Evolutionary conservation across 306 rosid genomes (phyloP).

Genomic region (Comarum palustre): DNA sequence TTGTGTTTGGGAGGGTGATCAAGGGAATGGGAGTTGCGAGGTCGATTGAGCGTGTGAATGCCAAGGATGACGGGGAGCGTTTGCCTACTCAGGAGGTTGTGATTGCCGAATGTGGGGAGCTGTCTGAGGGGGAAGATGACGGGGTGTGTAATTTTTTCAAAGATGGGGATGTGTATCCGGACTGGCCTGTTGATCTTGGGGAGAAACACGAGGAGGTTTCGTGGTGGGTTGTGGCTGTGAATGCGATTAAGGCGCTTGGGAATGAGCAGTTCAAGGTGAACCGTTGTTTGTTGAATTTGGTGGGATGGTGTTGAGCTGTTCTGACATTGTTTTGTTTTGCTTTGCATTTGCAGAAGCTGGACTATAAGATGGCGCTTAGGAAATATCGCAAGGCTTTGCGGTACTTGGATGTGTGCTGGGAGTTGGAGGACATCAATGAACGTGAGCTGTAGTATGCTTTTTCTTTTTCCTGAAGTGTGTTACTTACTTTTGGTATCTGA

Average conservation of each 20-base stretch:
- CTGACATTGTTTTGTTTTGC: neutral
- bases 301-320: neutral
- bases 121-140: constrained; percentile 57
- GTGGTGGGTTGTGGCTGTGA: constrained; percentile 73
- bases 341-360: constrained; percentile 50
- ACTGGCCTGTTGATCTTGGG: constrained; percentile 71
- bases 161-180: constrained; percentile 67
- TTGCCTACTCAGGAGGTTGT: constrained; percentile 43
- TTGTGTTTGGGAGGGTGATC: constrained; percentile 61
- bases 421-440: constrained; percentile 68
- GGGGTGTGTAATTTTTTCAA: constrained; percentile 59
- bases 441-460: constrained; percentile 34
- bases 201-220: constrained; percentile 45
- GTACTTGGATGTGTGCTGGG: constrained; percentile 78
- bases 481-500: constrained; percentile 1
- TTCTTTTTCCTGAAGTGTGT: neutral
- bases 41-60: constrained; percentile 44
- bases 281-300: neutral
- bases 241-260: constrained; percentile 56
- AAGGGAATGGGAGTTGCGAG: constrained; percentile 80
- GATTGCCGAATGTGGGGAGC: constrained; percentile 60
- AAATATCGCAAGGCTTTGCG: constrained; percentile 74
- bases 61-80: constrained; percentile 34
- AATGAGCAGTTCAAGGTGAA: constrained; percentile 57
- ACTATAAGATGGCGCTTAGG: constrained; percentile 67